Base-by-base conservation (phyloP, 768 basidiomycete genomes). In the Pluteus cervinus region DNA sequence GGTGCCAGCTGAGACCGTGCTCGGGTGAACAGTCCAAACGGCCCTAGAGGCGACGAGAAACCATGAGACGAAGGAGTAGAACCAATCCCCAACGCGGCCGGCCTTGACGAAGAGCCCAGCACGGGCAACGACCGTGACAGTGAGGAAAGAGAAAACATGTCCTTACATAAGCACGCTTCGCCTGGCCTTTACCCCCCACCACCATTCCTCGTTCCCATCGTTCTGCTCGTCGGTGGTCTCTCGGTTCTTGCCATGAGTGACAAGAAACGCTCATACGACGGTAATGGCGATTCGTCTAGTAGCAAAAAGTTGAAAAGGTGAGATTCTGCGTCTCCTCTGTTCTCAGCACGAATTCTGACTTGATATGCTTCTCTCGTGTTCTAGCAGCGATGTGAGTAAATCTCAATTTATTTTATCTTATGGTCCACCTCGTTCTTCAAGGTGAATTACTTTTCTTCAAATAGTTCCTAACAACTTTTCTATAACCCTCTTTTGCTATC, bases 1-100 rank as follows among this genome's bases (percentile, higher is more conserved):
- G 94, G 94, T 2, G 90, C 90, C 18, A 97, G 78, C 46, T 82
- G 76, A 24, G 68, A 58, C 23, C 78, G 72, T n/a, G 53, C 61
- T 34, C 74, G 62, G 26, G 63, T 55, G 45, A 72, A 68, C 18
- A 71, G 29, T 20, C 51, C 58, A 33, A 64, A 41, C 7, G 63
- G 57, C 17, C 56, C 49, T 39, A 62, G 52, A 6, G 54, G 50
- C 14, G 57, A 55, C 2, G 53, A 40, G 16, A 49, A 44, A 11
- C 34, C 33, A 24, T 55, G 57, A 26, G 44, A 41, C 4, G 48
- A 42, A 20, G 51, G 24, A 20, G 45, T 25, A 48, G 40, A 14
- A 38, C 45, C n/a, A 33, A 41, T 26, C 46, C 37, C 23, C 43
- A 41, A 35, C n/a, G n/a, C n/a, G n/a, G n/a, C n/a, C n/a, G n/a